Evolutionary conservation across 176 grass and related monocot genomes (phyloP).

Genomic region (Carex cristatella): DNA sequence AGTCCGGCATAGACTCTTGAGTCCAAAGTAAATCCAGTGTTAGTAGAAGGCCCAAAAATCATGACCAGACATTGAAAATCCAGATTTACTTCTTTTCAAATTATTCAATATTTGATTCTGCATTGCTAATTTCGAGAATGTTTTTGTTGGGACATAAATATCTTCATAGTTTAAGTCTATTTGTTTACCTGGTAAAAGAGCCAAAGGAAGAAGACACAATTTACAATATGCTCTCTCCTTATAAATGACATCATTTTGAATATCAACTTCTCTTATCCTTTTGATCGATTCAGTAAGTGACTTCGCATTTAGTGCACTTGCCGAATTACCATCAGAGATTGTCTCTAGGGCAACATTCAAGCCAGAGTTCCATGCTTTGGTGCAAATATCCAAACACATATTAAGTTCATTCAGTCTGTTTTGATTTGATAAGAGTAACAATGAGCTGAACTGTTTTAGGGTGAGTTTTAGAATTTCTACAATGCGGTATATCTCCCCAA

Average conservation of each 20-base stretch:
- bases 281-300: slow-evolving; percentile 10
- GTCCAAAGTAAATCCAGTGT: neutral
- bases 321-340: neutral
- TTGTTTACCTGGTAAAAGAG: slow-evolving; percentile 16
- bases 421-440: slow-evolving; percentile 10
- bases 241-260: slow-evolving; percentile 10
- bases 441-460: neutral
- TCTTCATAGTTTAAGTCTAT: neutral
- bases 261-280: slow-evolving; percentile 8
- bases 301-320: neutral
- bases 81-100: neutral
- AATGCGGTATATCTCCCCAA: slow-evolving; percentile 22
- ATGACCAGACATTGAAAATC: neutral
- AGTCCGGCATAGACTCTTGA: neutral
- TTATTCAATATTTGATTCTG: neutral
- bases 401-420: neutral
- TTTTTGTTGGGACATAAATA: neutral
- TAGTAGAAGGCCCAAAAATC: neutral
- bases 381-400: slow-evolving; percentile 7
- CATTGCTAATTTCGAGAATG: neutral
- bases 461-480: slow-evolving; percentile 22
- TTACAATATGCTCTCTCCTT: neutral
- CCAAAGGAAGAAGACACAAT: slow-evolving; percentile 22
- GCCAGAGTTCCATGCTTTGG: slow-evolving; percentile 17
- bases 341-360: slow-evolving; percentile 6